Base-by-base conservation (phyloP, 2,329 filamentous ascomycete genomes). In the Macrophomina phaseolina region DNA sequence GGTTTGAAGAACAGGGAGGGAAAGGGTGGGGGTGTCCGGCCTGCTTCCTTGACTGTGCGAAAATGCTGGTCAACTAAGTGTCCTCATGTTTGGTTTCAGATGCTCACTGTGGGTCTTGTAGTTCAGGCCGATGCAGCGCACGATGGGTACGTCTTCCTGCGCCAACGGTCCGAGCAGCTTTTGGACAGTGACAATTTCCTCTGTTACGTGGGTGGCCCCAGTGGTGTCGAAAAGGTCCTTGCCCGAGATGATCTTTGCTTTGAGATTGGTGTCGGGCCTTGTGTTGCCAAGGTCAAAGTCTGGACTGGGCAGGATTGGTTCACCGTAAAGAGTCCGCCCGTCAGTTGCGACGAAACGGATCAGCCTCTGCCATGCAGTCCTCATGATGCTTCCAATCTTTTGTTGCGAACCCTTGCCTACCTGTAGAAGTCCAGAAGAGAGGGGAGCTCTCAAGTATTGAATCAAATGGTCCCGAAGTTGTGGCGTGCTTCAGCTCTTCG, bases 21-120 rank as follows among this genome's bases (percentile, higher is more conserved):
- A 91, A 70, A 88, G 90, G 72, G 87, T 85, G 1, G 91, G 91
- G 67, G 91, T 83, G 1, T 90, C 85, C 80, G 23, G 32, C 42
- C 51, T 11, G 64, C 46, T 32, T 65, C 49, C 34, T 56, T 56
- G 38, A 56, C 65, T 62, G 38, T 8, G 4, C 6, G 5, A 9
- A 56, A 14, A 23, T n/a, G 8, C 12, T 23, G 30, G 12, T 18
- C 30, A 14, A 2, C 30, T 45, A 5, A 14, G 11, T 14, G 42
- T 12, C 9, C 9, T 45, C 65, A 42, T 62, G 9, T n/a, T 48
- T 14, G 12, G 28, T 46, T n/a, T 36, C 36, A 38, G 36, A 38
- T 45, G 67, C 71, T n/a, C 70, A 78, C 76, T 85, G 70, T 89
- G 87, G 64, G 84, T 87, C 42, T 73, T 73, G 70, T 82, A 82